phyloP scores from a whole-genome alignment of 2,329 filamentous ascomycete species.

The Claviceps sp. region DNA sequence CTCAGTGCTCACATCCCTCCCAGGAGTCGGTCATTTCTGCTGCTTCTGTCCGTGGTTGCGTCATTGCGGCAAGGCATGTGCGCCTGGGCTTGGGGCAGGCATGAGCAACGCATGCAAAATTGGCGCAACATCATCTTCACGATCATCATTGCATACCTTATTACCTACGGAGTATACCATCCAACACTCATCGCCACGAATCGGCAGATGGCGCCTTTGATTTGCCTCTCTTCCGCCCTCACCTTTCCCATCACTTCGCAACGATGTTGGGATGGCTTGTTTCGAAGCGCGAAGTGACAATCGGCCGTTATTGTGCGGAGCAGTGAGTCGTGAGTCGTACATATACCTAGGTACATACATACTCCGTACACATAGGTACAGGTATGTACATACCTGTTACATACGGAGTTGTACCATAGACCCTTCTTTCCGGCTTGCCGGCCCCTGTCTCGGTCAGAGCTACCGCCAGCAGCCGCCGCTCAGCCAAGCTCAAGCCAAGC shows the following conservation, averaged over 20 bases:
- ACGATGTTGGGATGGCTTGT: no score
- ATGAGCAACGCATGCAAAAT: neutral
- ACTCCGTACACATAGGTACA: no score
- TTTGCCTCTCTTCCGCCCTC: neutral
- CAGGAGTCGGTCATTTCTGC: no score
- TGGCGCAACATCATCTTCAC: neutral
- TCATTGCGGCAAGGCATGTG: neutral
- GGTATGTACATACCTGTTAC: neutral
- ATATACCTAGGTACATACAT: no score
- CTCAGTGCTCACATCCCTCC: neutral
- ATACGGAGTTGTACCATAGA: neutral
- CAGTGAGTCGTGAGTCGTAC: no score
- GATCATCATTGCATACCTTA: neutral
- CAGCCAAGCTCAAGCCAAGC: neutral
- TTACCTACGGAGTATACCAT: no score
- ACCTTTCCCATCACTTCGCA: neutral
- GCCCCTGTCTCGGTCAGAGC: constrained; percentile 7
- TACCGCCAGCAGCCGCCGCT: constrained; percentile 5
- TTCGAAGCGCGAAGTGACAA: no score
- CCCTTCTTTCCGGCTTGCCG: neutral
- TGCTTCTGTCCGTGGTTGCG: neutral
- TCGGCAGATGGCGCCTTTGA: neutral
- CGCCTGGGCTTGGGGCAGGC: neutral
- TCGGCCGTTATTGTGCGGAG: no score
- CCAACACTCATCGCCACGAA: neutral